Percentiles rank a stretch among this genome's conserved stretches.
phyloP scores from a whole-genome alignment of 352 stramenopile species.

The Globisporangium polare region DNA sequence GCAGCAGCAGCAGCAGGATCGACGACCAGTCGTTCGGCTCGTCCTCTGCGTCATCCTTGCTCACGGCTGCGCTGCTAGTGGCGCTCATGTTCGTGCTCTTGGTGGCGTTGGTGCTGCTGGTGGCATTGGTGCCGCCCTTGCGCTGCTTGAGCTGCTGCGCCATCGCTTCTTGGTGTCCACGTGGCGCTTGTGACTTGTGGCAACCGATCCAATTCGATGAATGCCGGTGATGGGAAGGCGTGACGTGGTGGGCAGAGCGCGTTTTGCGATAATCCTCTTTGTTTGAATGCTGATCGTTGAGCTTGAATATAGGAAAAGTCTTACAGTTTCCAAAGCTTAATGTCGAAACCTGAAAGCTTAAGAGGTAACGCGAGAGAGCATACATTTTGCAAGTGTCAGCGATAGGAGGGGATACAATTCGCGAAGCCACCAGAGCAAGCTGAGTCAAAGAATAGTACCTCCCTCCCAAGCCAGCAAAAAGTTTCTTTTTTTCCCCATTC shows the following conservation, averaged over 20 bases:
- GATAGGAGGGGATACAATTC: no score
- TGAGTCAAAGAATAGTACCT: no score
- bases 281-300: neutral
- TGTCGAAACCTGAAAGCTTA: no score
- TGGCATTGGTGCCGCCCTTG: constrained; percentile 16
- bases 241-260: constrained; percentile 1
- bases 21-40: constrained; percentile 62
- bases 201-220: constrained; percentile 3
- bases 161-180: constrained; percentile 10
- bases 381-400: no score
- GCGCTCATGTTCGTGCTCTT: neutral
- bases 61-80: neutral
- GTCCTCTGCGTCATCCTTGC: constrained; percentile 18
- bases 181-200: neutral
- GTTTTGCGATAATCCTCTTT: neutral
- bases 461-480: neutral
- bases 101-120: neutral
- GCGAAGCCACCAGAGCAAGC: no score
- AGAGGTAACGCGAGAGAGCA: no score
- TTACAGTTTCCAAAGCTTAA: no score
- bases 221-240: constrained; percentile 11
- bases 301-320: neutral
- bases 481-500: no score
- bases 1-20: constrained; percentile 92
- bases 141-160: constrained; percentile 31